Conservation (phyloP, 176 grass and related monocot genomes). For the Carex littledalei region DNA sequence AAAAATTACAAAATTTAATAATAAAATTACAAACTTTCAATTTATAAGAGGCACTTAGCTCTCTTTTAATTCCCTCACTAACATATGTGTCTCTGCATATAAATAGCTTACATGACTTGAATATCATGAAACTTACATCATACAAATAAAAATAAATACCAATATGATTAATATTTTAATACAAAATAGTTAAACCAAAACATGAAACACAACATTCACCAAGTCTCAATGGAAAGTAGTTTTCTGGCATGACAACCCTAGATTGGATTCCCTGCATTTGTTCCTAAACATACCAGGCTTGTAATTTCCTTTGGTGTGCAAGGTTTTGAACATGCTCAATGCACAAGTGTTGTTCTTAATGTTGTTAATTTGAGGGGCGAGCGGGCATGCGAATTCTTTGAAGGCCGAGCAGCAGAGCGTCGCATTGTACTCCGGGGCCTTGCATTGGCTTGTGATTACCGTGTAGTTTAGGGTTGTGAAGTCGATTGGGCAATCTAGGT, state of each 20-base stretch:
- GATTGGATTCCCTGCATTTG: conserved; percentile 42
- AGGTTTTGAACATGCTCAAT: conserved; percentile 52
- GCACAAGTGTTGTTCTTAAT: conserved; percentile 31
- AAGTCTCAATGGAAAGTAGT: neutral
- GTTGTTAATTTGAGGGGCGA: conserved; percentile 23
- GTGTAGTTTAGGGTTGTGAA: conserved; percentile 63
- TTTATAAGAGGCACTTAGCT: too few species aligned
- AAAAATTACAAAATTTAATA: too few species aligned
- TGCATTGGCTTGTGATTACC: conserved; percentile 59
- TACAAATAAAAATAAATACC: neutral
- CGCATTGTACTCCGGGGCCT: conserved; percentile 40
- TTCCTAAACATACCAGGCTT: conserved; percentile 45
- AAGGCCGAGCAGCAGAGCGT: conserved; percentile 42
- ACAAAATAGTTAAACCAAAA: neutral
- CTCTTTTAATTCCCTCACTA: too few species aligned
- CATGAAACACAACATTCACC: neutral
- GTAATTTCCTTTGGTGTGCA: conserved; percentile 46
- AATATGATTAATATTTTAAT: neutral
- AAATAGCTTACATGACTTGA: conserved; percentile 6
- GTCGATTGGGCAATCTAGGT: conserved; percentile 44
- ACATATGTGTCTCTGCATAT: too few species aligned
- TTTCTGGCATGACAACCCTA: conserved; percentile 28
- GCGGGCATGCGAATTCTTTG: conserved; percentile 56
- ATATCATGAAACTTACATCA: neutral
- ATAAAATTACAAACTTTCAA: too few species aligned